Evolutionary conservation across 2,329 filamentous ascomycete species (phyloP), one percentile per base, ranked within the genome.

Genomic region (Fusarium stilboides): DNA sequence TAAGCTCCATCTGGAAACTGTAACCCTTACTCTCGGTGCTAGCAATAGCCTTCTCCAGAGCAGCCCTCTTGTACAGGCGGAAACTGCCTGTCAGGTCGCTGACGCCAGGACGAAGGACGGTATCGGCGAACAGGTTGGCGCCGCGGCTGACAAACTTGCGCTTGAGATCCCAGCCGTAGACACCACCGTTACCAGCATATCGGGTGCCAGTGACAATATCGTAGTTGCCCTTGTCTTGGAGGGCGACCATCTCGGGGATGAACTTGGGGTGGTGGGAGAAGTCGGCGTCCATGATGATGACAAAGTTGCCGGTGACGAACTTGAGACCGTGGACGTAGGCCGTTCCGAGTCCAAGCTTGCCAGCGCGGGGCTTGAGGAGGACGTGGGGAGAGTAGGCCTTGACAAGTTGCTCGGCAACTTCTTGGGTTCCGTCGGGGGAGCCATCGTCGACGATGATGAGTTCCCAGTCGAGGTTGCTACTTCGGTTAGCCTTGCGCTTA

Each of bases 201-300:
- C 96, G 88, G 45, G 96, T 99, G 54, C 96, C 96, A 2, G 95
- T 98, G 46, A 99, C 94, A 74, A 99, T 99, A 78, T 99, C 96
- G 84, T 94, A 97, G 84, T 94, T 89, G 70, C 85, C 91, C 65
- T 79, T 80, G 80, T 89, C 88, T 82, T 98, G 96, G 72, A 90
- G 88, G 62, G 87, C 87, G 76, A 99, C 93, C 94, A 99, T 98
- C 78, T 91, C 86, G 55, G 94, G 91, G 82, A 99, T 97, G 88
- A 98, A 99, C 84, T 98, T 99, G 78, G 96, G 96, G 86, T 99
- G 96, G 85, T 99, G 96, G 75, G 90, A 94, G 87, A 99, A 99
- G 84, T 99, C 96, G 82, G 97, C 96, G 85, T 99, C 96, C 96
- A 99, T 99, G 87, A 99, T 99, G 86, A 99, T 93, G 79, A 99